These are phyloP conservation scores for Vachellia collinsii DNA, from an alignment of 306 rosid genomes.

Conservation along the genomic window DNA sequence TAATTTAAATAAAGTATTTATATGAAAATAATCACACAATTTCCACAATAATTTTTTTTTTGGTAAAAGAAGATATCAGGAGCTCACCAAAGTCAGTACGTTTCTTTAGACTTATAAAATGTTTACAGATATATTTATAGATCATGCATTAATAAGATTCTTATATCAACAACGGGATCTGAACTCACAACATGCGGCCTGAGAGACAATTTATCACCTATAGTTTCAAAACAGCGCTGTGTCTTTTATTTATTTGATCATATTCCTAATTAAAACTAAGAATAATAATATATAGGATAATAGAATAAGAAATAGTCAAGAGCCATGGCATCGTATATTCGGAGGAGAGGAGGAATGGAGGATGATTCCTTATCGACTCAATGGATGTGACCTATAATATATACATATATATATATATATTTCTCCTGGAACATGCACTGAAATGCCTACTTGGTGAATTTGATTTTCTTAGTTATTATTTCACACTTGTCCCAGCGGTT, in stretches of 20 bases:
- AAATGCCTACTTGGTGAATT: conserved; percentile 25
- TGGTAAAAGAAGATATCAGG: too few relatives aligned
- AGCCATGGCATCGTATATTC: background rate
- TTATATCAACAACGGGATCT: too few relatives aligned
- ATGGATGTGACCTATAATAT: background rate
- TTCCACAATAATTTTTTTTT: too few relatives aligned
- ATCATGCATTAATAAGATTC: too few relatives aligned
- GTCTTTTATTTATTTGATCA: background rate
- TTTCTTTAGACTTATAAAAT: too few relatives aligned
- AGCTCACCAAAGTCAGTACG: too few relatives aligned
- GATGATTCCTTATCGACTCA: conserved; percentile 26
- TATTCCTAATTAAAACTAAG: background rate
- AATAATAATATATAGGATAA: background rate
- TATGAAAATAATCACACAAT: too few relatives aligned
- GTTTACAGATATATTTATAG: too few relatives aligned
- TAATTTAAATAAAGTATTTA: too few relatives aligned
- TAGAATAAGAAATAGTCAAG: background rate
- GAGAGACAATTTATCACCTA: too few relatives aligned
- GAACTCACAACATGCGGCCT: too few relatives aligned
- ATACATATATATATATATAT: background rate
- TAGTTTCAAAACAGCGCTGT: background rate
- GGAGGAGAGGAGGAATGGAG: too few relatives aligned
- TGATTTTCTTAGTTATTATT: background rate
- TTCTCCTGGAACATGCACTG: conserved; percentile 34
- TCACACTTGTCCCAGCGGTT: background rate